Conservation (phyloP, 805 yeast genomes). For the Clavispora vitiphila region DNA sequence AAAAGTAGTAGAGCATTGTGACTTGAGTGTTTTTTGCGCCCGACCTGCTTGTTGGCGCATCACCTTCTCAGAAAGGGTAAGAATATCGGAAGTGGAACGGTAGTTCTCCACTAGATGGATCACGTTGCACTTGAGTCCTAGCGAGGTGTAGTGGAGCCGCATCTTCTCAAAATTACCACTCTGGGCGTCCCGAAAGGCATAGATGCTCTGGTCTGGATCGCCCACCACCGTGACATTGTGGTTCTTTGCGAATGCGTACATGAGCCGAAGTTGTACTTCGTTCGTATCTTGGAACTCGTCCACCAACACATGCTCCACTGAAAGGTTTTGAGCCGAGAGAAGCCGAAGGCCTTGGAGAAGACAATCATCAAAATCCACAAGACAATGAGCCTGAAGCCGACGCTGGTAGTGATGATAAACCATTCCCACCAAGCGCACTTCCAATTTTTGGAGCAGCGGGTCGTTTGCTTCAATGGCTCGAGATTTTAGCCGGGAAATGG, state of each 20-base stretch:
- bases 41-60: constrained; percentile 59
- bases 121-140: constrained; percentile 17
- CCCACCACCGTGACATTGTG: constrained; percentile 82
- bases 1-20: constrained; percentile 40
- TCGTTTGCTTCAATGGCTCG: constrained; percentile 43
- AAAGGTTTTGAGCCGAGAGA: constrained; percentile 40
- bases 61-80: constrained; percentile 57
- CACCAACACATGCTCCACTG: constrained; percentile 68
- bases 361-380: constrained; percentile 83
- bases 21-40: constrained; percentile 36
- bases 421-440: constrained; percentile 14
- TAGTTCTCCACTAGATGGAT: constrained; percentile 65
- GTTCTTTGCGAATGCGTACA: constrained; percentile 43
- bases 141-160: constrained; percentile 31
- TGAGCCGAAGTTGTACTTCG: constrained; percentile 64
- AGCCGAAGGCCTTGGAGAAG: constrained; percentile 46
- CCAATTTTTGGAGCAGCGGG: constrained; percentile 4
- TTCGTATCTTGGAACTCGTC: constrained; percentile 97
- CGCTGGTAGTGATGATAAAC: constrained; percentile 53
- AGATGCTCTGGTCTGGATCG: constrained; percentile 94
- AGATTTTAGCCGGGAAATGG: constrained; percentile 56
- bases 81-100: constrained; percentile 67
- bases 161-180: constrained; percentile 59
- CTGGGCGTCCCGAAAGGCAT: constrained; percentile 81
- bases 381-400: constrained; percentile 34